Conservation (phyloP, 2,329 filamentous ascomycete genomes). For the Ophiostoma tasmaniense region DNA sequence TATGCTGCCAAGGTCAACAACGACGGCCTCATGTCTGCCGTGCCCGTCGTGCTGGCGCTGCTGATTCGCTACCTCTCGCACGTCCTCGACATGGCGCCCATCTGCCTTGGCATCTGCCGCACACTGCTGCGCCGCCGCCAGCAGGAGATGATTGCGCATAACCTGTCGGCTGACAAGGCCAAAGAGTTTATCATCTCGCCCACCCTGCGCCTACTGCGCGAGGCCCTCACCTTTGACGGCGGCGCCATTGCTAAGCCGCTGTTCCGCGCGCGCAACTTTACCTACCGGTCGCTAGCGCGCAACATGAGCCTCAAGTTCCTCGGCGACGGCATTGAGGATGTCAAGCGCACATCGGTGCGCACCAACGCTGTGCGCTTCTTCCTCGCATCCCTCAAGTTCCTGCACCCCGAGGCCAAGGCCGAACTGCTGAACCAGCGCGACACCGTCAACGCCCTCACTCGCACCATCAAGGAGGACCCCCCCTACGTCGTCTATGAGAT, state of each 20-base stretch:
- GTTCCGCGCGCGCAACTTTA: slow-evolving; percentile 68
- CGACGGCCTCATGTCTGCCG: slow-evolving; percentile 70
- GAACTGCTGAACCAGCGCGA: slow-evolving; percentile 75
- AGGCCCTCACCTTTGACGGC: slow-evolving; percentile 79
- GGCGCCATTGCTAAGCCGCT: slow-evolving; percentile 69
- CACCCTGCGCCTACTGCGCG: slow-evolving; percentile 73
- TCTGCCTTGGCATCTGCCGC: slow-evolving; percentile 70
- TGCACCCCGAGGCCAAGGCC: slow-evolving; percentile 67
- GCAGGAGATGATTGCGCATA: slow-evolving; percentile 69
- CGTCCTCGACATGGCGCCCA: slow-evolving; percentile 62
- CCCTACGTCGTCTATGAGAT: slow-evolving; percentile 67
- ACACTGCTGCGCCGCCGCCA: slow-evolving; percentile 74
- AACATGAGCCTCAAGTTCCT: slow-evolving; percentile 65
- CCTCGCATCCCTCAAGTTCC: slow-evolving; percentile 67
- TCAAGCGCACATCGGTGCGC: slow-evolving; percentile 66
- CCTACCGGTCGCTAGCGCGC: slow-evolving; percentile 69
- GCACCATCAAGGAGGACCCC: slow-evolving; percentile 69
- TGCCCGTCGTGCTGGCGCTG: slow-evolving; percentile 72
- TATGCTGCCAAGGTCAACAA: slow-evolving; percentile 73
- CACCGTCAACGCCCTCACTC: slow-evolving; percentile 61
- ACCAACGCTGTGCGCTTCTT: slow-evolving; percentile 78
- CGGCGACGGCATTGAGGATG: slow-evolving; percentile 53
- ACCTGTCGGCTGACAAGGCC: slow-evolving; percentile 67
- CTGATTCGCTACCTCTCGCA: slow-evolving; percentile 70
- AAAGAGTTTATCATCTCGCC: slow-evolving; percentile 88